These are phyloP conservation scores for Paramarasmius palmivorus DNA, from an alignment of 1,284 basidiomycete species.

Conservation along the genomic window DNA sequence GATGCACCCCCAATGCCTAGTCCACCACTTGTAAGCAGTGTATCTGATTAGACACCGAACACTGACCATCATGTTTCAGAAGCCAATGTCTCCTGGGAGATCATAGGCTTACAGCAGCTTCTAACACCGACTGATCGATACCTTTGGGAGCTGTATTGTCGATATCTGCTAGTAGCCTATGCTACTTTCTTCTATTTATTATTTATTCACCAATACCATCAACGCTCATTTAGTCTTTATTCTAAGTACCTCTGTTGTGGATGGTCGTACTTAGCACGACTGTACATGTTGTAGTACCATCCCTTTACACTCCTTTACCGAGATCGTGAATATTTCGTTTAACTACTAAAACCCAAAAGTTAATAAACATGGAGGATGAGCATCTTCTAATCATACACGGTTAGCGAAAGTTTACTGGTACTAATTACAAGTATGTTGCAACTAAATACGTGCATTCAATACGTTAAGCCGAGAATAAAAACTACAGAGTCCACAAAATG, in stretches of 20 bases:
- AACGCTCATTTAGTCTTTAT: neutral
- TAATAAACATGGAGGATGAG: neutral
- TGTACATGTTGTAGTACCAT: too few relatives aligned
- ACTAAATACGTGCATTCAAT: neutral
- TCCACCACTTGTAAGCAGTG: neutral
- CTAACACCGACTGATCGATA: too few relatives aligned
- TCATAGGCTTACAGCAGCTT: too few relatives aligned
- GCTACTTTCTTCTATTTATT: conserved; percentile 1
- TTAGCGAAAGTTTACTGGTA: too few relatives aligned
- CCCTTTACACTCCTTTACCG: too few relatives aligned
- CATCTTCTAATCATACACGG: neutral
- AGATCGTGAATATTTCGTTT: too few relatives aligned
- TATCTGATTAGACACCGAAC: neutral
- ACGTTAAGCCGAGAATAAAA: neutral
- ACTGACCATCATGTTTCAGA: neutral
- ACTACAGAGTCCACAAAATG: neutral
- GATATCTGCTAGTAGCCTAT: neutral
- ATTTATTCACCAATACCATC: neutral
- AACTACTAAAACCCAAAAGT: neutral
- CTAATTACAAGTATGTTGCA: neutral
- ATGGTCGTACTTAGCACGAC: too few relatives aligned
- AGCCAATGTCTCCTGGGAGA: neutral
- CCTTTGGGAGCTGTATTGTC: neutral
- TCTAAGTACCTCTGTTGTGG: neutral
- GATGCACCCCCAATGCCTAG: conserved; percentile 18